Evolutionary conservation across 192 early-diverging fungal species (phyloP), one percentile per base, ranked within the genome.

Genomic region (Linnemannia schmuckeri): DNA sequence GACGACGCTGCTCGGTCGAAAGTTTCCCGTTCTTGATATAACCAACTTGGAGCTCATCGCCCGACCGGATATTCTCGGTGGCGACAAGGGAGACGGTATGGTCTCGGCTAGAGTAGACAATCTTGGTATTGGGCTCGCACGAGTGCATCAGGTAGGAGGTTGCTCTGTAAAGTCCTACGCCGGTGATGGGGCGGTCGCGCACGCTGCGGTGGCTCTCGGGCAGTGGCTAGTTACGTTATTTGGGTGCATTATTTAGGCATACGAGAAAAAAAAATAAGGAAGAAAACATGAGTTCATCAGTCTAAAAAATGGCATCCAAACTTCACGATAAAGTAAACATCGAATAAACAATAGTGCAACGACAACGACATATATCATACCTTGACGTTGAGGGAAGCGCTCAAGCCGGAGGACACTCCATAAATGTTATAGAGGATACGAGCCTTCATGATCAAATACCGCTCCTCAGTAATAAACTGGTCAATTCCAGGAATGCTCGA

Each of bases 381-480:
- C 80, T 82, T 69, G 24, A 76, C 81, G 40, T 76, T 70, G 22
- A 70, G 74, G 33, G 78, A 7, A 76, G 84, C 30, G 85, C 89
- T 49, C 74, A 82, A 12, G n/a, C 87, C 41, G 18, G 89, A 89
- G 47, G 93, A 89, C 74, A 97, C 89, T 22, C 92, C 94, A 81
- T 94, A 96, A 12, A 94, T 88, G 87, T 97, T 98, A 90, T 96
- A 96, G 74, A 93, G 88, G 38, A 97, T 85, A 82, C 97, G 97
- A 77, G 95, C 94, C 92, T 97, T 97, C 78, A 98, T 90, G 83
- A 92, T 93, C 63, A 95, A 85, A 90, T 97, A 98, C 41, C 95
- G 95, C 72, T 97, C 96, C 55, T 93, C 91, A 27, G 92, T 95
- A 47, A 98, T 92, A 86, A 97, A 96, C 77, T 97, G 95, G 38